Evolutionary conservation across 176 grass and related monocot genomes (phyloP).

Genomic region (Musa itinerans): DNA sequence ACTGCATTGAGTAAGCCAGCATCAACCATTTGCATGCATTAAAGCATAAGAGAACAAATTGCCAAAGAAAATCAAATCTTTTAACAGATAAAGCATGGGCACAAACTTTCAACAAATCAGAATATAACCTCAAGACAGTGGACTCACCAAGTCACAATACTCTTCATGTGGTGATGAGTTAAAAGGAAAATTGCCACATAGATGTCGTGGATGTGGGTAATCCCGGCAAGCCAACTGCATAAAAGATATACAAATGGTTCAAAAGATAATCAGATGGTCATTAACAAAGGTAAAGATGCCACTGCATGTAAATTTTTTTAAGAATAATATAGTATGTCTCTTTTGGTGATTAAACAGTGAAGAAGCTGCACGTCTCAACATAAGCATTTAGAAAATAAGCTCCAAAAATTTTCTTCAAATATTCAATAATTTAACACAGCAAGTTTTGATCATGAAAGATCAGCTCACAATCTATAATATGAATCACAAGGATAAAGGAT

Average conservation of each 20-base stretch:
- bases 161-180: slow-evolving; percentile 54
- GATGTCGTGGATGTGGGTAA: slow-evolving; percentile 87
- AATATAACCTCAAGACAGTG: background rate
- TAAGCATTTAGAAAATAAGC: too few relatives aligned
- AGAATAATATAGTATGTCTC: too few relatives aligned
- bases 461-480: too few relatives aligned
- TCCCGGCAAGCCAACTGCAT: slow-evolving; percentile 88
- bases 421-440: too few relatives aligned
- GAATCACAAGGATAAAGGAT: too few relatives aligned
- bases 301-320: too few relatives aligned
- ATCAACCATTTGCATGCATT: background rate
- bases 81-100: too few relatives aligned
- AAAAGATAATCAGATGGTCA: background rate
- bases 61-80: background rate
- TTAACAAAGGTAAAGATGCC: background rate
- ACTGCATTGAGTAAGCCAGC: slow-evolving; percentile 62
- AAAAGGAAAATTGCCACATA: slow-evolving; percentile 83
- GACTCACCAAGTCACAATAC: slow-evolving; percentile 70
- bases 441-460: too few relatives aligned
- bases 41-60: background rate
- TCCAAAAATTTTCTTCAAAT: too few relatives aligned
- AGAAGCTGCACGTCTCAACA: too few relatives aligned
- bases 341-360: too few relatives aligned
- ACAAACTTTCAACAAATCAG: background rate
- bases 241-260: slow-evolving; percentile 4